These are phyloP conservation scores for Peniophora sp. DNA, from an alignment of 1,284 basidiomycete genomes.

Conservation along the genomic window DNA sequence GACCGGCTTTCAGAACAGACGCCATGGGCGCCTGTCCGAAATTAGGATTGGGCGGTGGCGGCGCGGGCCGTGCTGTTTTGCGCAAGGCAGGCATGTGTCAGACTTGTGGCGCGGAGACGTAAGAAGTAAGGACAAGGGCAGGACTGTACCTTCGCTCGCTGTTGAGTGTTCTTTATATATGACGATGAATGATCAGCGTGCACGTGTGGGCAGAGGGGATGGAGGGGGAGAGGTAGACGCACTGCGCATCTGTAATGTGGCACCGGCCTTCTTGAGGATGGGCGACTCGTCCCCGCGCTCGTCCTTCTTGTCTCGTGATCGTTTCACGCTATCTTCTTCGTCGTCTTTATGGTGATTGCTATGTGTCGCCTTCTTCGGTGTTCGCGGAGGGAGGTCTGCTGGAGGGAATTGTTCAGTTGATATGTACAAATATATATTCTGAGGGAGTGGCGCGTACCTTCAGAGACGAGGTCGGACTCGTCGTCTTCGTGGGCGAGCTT, in stretches of 20 bases:
- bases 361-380: slow-evolving; percentile 51
- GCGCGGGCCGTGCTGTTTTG: slow-evolving; percentile 40
- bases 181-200: not conserved
- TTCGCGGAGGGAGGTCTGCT: slow-evolving; percentile 56
- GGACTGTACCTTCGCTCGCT: slow-evolving; percentile 36
- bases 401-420: slow-evolving; percentile 2
- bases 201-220: not conserved
- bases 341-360: slow-evolving; percentile 54
- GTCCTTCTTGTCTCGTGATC: slow-evolving; percentile 46
- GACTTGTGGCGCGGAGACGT: slow-evolving; percentile 15
- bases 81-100: slow-evolving; percentile 4
- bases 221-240: slow-evolving; percentile 18
- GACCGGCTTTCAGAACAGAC: slow-evolving; percentile 65
- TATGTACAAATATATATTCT: too few species aligned
- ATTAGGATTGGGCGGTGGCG: slow-evolving; percentile 73
- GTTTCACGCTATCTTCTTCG: slow-evolving; percentile 31
- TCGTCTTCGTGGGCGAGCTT: slow-evolving; percentile 61
- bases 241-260: slow-evolving; percentile 61
- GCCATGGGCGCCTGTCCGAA: slow-evolving; percentile 78
- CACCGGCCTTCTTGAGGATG: slow-evolving; percentile 65
- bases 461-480: slow-evolving; percentile 59
- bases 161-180: slow-evolving; percentile 33
- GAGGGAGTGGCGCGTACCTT: slow-evolving; percentile 43
- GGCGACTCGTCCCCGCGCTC: slow-evolving; percentile 52
- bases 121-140: slow-evolving; percentile 9